Conservation (phyloP, 2,329 filamentous ascomycete genomes). For the Zalaria obscura region DNA sequence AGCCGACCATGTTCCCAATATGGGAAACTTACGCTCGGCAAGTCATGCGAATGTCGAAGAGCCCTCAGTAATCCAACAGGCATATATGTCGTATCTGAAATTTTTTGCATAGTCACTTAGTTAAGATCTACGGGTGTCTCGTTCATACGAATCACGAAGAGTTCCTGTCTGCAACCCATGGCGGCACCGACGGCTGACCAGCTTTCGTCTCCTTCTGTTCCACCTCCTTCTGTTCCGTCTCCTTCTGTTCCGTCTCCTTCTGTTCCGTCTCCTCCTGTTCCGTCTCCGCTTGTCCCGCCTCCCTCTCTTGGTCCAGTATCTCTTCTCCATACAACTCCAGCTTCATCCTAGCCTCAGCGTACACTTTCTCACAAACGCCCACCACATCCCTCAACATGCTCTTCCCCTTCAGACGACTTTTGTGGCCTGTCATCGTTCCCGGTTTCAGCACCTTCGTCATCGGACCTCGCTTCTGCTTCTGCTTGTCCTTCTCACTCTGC, state of each 20-base stretch:
- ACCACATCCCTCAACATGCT: constrained; percentile 10
- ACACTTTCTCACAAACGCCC: constrained; percentile 14
- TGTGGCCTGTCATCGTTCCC: not conserved
- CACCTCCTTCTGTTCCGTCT: not conserved
- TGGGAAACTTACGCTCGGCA: too few species aligned
- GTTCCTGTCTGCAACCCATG: too few species aligned
- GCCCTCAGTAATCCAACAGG: too few species aligned
- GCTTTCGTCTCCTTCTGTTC: not conserved
- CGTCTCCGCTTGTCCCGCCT: too few species aligned
- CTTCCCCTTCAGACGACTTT: not conserved
- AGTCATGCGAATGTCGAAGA: too few species aligned
- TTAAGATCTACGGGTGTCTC: too few species aligned
- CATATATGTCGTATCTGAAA: too few species aligned
- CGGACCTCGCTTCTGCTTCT: not conserved
- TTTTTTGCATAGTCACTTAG: too few species aligned
- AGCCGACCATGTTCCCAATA: too few species aligned
- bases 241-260: constrained; percentile 1
- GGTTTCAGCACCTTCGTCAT: not conserved
- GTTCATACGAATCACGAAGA: too few species aligned
- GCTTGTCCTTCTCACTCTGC: constrained; percentile 7
- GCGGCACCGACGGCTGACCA: too few species aligned
- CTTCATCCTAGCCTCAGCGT: constrained; percentile 9
- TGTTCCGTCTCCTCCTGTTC: not conserved
- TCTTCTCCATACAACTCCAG: constrained; percentile 7
- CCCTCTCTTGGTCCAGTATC: too few species aligned